Conservation (phyloP, 176 grass and related monocot species). For the Musa acuminata region DNA sequence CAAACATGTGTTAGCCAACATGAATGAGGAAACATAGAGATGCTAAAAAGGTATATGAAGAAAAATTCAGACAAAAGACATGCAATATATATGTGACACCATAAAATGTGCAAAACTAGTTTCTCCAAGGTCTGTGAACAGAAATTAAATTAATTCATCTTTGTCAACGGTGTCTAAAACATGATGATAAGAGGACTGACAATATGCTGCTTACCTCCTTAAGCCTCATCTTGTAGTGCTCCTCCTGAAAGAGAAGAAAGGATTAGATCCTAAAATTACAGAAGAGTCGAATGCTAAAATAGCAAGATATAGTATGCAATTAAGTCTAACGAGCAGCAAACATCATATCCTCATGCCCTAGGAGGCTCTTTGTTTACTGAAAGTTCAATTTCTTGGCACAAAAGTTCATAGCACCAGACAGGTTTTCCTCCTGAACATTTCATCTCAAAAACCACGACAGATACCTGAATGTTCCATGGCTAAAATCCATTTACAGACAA, state of each 20-base stretch:
- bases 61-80: too few species aligned
- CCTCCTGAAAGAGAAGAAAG: conserved; percentile 40
- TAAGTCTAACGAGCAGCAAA: not conserved
- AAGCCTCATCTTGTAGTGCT: conserved; percentile 48
- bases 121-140: not conserved
- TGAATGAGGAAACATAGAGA: too few species aligned
- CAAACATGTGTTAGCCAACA: too few species aligned
- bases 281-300: not conserved
- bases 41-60: too few species aligned
- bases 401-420: not conserved
- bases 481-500: not conserved
- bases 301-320: not conserved
- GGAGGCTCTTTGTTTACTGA: not conserved
- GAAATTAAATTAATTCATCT: not conserved
- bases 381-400: not conserved
- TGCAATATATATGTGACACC: too few species aligned
- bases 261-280: not conserved
- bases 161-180: not conserved
- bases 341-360: not conserved
- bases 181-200: not conserved
- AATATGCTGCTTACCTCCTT: conserved; percentile 40
- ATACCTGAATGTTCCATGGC: not conserved
- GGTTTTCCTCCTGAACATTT: not conserved
- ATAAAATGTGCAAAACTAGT: too few species aligned
- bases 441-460: not conserved